These are phyloP conservation scores for Ustilago esculenta DNA, from an alignment of 1,284 basidiomycete genomes.

Conservation along the genomic window DNA sequence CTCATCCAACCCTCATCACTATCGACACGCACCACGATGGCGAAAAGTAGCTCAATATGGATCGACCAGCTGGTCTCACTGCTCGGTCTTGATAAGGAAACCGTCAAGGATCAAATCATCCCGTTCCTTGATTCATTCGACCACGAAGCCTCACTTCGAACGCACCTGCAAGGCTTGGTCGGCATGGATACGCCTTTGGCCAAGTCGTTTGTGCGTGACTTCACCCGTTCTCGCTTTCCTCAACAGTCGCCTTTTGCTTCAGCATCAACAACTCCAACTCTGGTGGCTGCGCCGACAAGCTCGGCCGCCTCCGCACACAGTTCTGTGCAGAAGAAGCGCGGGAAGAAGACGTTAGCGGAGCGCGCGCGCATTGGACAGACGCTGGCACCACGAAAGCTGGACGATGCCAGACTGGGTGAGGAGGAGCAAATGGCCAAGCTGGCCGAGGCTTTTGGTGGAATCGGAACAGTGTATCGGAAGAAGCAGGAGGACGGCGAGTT, in stretches of 20 bases:
- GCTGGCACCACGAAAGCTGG: slow-evolving; percentile 26
- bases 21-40: slow-evolving; percentile 15
- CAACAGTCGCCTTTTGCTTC: neutral
- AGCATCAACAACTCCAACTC: slow-evolving; percentile 8
- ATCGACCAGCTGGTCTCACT: slow-evolving; percentile 43
- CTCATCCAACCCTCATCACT: too few relatives aligned
- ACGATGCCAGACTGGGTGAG: slow-evolving; percentile 2
- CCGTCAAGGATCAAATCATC: slow-evolving; percentile 36
- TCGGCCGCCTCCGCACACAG: neutral
- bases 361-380: slow-evolving; percentile 34
- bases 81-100: slow-evolving; percentile 42
- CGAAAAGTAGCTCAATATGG: slow-evolving; percentile 26
- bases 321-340: slow-evolving; percentile 14
- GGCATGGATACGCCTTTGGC: slow-evolving; percentile 31
- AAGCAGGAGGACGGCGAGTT: slow-evolving; percentile 37
- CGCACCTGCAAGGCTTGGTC: slow-evolving; percentile 40
- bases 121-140: slow-evolving; percentile 52
- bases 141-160: slow-evolving; percentile 18
- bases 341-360: slow-evolving; percentile 36
- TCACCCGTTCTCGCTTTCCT: slow-evolving; percentile 34
- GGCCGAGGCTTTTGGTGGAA: slow-evolving; percentile 37
- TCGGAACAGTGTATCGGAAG: slow-evolving; percentile 43
- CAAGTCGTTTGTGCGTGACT: slow-evolving; percentile 37
- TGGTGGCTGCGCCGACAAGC: neutral
- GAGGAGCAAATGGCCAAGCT: slow-evolving; percentile 37